A percentile compares a stretch with the other conserved stretches of the same genome.
Conservation (phyloP, 2,329 filamentous ascomycete species). For the Fusarium sp. region DNA sequence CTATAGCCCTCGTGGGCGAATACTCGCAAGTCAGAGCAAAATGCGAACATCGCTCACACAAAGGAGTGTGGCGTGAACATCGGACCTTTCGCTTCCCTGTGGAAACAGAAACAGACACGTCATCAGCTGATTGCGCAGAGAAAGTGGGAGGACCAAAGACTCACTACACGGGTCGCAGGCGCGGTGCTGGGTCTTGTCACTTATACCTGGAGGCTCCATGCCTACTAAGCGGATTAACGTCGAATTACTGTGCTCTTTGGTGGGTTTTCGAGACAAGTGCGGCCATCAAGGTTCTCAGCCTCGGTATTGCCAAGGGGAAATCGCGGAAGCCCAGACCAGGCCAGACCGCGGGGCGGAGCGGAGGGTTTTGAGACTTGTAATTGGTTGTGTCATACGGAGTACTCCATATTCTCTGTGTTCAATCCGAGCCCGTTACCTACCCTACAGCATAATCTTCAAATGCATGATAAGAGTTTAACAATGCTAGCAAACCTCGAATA, state of each 20-base stretch:
- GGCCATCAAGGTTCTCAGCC: conserved; percentile 33
- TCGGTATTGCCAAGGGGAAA: conserved; percentile 15
- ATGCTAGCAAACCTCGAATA: too few relatives aligned
- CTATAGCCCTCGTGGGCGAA: conserved; percentile 33
- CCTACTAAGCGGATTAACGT: conserved; percentile 10
- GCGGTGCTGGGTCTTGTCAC: conserved; percentile 36
- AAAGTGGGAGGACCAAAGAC: not conserved
- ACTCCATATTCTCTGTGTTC: not conserved
- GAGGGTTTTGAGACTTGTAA: not conserved
- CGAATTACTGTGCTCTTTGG: conserved; percentile 3
- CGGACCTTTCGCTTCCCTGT: conserved; percentile 37
- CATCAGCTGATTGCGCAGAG: conserved; percentile 13
- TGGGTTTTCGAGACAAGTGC: conserved; percentile 14
- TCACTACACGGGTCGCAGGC: conserved; percentile 37
- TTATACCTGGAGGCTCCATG: conserved; percentile 32
- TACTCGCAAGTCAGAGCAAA: conserved; percentile 35
- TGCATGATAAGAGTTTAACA: not conserved
- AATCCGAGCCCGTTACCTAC: not conserved
- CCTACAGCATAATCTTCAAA: not conserved
- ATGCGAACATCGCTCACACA: conserved; percentile 38
- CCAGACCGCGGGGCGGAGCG: conserved; percentile 4
- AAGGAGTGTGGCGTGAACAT: conserved; percentile 31
- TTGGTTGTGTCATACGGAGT: conserved; percentile 1
- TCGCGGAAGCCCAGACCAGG: not conserved
- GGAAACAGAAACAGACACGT: not conserved